Evolutionary conservation across 257 asterid species (phyloP).

Genomic region (Solanum commersonii): DNA sequence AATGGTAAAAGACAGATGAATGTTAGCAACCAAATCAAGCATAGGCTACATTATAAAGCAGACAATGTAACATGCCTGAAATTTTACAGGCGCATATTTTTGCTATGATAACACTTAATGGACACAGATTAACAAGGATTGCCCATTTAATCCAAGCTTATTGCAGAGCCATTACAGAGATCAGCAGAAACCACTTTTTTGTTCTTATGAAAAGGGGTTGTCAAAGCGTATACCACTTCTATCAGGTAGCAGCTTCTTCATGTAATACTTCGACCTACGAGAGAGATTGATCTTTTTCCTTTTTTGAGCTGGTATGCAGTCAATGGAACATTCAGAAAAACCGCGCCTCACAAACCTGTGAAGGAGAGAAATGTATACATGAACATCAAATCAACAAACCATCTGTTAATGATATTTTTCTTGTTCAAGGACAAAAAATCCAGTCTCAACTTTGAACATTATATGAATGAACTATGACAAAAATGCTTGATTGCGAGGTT

Average conservation of each 20-base stretch:
- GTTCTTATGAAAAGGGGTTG: constrained; percentile 21
- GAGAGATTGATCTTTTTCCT: constrained; percentile 68
- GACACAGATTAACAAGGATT: background rate
- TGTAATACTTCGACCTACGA: constrained; percentile 76
- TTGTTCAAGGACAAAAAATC: background rate
- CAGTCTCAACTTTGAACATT: background rate
- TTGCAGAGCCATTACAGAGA: background rate
- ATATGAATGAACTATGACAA: background rate
- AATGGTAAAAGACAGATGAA: background rate
- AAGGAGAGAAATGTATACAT: background rate
- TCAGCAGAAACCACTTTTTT: background rate
- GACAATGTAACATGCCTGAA: background rate
- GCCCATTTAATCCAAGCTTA: background rate
- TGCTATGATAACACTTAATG: background rate
- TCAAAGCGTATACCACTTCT: constrained; percentile 60
- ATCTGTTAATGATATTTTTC: background rate
- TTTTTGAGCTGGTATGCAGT: constrained; percentile 57
- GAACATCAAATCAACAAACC: background rate
- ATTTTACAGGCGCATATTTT: background rate
- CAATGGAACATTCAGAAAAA: constrained; percentile 67
- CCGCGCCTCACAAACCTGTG: constrained; percentile 96
- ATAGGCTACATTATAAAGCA: background rate
- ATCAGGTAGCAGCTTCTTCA: constrained; percentile 69
- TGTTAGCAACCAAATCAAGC: background rate
- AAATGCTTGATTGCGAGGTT: background rate